phyloP scores from a whole-genome alignment of 2,329 filamentous ascomycete species.

The Cephalotrichum gorgonifer region DNA sequence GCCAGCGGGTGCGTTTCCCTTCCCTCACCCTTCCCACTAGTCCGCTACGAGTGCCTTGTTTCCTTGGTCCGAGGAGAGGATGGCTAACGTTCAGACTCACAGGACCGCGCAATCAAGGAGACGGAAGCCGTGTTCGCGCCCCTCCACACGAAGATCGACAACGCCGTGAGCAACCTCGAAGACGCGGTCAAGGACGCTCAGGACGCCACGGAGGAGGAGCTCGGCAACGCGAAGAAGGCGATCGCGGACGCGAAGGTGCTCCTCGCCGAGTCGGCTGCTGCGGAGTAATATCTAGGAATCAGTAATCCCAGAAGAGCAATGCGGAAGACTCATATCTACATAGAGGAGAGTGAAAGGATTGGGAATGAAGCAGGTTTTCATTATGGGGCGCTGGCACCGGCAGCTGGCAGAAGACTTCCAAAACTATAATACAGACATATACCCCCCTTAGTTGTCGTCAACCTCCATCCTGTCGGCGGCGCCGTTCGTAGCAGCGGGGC shows the following conservation, averaged over 20 bases:
- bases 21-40: background rate
- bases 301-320: no score
- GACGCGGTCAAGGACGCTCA: constrained; percentile 60
- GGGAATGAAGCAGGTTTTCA: background rate
- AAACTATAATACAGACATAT: background rate
- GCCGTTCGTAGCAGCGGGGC: constrained; percentile 22
- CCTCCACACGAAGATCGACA: constrained; percentile 59
- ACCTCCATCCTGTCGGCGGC: constrained; percentile 55
- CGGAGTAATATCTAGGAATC: no score
- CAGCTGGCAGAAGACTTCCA: background rate
- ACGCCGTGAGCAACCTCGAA: constrained; percentile 64
- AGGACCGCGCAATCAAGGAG: constrained; percentile 77
- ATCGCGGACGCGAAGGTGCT: constrained; percentile 36
- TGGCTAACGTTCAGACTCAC: constrained; percentile 2
- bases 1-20: constrained; percentile 62
- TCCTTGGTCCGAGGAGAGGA: background rate
- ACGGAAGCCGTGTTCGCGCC: constrained; percentile 74
- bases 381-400: background rate
- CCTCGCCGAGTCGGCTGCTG: constrained; percentile 3
- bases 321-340: background rate
- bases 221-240: constrained; percentile 44
- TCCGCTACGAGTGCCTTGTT: background rate
- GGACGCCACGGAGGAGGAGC: constrained; percentile 35
- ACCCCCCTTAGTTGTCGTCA: constrained; percentile 23
- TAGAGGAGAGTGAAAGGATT: background rate